Conservation (phyloP, 352 stramenopile genomes). For the Globisporangium uncinulatum region DNA sequence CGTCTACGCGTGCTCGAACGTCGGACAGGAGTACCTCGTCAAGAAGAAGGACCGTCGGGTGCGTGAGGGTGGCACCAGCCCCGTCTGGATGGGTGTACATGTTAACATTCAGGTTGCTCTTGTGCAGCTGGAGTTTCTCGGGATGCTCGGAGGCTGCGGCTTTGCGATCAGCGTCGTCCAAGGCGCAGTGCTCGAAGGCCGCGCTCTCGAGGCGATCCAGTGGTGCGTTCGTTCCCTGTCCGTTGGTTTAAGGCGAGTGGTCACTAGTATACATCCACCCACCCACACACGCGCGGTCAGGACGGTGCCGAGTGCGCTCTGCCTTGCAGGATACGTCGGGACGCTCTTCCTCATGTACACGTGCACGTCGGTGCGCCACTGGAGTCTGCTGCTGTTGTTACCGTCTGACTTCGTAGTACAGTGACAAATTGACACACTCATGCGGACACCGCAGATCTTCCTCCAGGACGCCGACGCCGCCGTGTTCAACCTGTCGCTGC, state of each 20-base stretch:
- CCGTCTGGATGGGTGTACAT: neutral
- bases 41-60: slow-evolving; percentile 75
- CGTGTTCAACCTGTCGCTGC: slow-evolving; percentile 95
- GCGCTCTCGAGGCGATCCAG: slow-evolving; percentile 25
- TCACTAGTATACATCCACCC: no score
- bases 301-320: slow-evolving; percentile 48
- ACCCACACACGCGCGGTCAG: slow-evolving; percentile 9
- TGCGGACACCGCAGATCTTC: slow-evolving; percentile 32
- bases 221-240: slow-evolving; percentile 24
- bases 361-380: slow-evolving; percentile 69
- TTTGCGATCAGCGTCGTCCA: slow-evolving; percentile 86
- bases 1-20: slow-evolving; percentile 93
- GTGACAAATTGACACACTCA: neutral
- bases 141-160: slow-evolving; percentile 91
- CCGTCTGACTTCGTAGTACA: neutral
- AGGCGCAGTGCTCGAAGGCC: slow-evolving; percentile 77
- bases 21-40: slow-evolving; percentile 81
- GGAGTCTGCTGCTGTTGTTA: slow-evolving; percentile 1
- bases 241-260: no score
- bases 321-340: slow-evolving; percentile 68
- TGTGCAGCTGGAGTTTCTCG: slow-evolving; percentile 90
- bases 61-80: slow-evolving; percentile 7
- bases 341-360: slow-evolving; percentile 91
- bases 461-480: slow-evolving; percentile 88
- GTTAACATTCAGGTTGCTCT: neutral